These are phyloP conservation scores for Syzygium grande DNA, from an alignment of 345 rosid species.

Conservation along the genomic window DNA sequence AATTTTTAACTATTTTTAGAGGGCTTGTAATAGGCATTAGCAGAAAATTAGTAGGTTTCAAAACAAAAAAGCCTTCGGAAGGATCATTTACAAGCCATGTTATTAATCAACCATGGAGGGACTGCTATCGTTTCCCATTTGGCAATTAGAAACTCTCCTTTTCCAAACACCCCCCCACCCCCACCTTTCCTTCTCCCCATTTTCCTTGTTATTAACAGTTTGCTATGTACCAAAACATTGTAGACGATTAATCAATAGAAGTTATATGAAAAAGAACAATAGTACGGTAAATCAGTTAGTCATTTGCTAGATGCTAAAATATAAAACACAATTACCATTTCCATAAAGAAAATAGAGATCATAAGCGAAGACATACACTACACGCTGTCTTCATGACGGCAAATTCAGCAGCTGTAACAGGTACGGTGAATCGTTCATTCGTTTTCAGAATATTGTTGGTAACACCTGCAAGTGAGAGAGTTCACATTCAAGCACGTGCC, in stretches of 20 bases:
- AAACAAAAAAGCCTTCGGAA: background rate
- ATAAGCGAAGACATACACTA: conserved; percentile 43
- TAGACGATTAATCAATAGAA: background rate
- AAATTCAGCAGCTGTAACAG: conserved; percentile 74
- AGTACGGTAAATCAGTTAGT: background rate
- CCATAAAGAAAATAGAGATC: background rate
- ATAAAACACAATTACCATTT: background rate
- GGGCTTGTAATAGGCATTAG: background rate
- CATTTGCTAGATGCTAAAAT: background rate
- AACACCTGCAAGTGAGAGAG: conserved; percentile 46
- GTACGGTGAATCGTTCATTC: conserved; percentile 53
- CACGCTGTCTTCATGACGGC: conserved; percentile 82
- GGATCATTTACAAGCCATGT: background rate
- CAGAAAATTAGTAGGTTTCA: background rate
- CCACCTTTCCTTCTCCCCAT: background rate
- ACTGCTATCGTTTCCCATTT: background rate
- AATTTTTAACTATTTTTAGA: background rate
- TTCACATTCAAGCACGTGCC: background rate
- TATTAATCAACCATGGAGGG: background rate
- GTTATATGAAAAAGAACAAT: background rate
- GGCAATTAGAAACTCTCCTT: background rate
- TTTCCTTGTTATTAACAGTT: background rate
- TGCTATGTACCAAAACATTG: background rate
- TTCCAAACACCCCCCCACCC: background rate
- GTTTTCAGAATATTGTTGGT: conserved; percentile 55